phyloP scores from a whole-genome alignment of 2,329 filamentous ascomycete genomes.

The Scedosporium dehoogii region DNA sequence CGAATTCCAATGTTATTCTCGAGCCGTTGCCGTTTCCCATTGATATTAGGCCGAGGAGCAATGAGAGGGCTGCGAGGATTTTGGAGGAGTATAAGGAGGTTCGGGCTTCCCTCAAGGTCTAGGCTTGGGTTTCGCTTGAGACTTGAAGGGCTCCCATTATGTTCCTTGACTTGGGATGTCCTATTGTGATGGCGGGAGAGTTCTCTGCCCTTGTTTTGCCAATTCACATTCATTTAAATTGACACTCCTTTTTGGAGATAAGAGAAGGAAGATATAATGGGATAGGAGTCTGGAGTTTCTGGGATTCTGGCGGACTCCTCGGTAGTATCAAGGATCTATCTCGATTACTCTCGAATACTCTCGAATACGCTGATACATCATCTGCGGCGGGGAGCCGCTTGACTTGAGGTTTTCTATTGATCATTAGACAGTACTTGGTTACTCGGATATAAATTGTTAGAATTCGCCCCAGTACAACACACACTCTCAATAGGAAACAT shows the following conservation, averaged over 20 bases:
- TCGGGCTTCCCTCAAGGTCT: slow-evolving; percentile 20
- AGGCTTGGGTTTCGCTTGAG: background rate
- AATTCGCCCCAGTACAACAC: too few relatives aligned
- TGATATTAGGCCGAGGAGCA: slow-evolving; percentile 30
- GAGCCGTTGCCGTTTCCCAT: slow-evolving; percentile 38
- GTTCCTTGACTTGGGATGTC: too few relatives aligned
- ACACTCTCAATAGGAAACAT: too few relatives aligned
- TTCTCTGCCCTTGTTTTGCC: too few relatives aligned
- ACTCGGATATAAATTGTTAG: too few relatives aligned
- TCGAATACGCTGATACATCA: background rate
- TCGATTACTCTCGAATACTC: background rate
- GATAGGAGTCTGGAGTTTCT: background rate
- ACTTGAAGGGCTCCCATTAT: too few relatives aligned
- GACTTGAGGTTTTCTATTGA: too few relatives aligned
- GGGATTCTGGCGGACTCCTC: background rate
- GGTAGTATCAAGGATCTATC: background rate
- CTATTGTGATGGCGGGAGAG: too few relatives aligned
- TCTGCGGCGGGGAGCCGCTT: background rate
- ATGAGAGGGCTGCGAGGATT: slow-evolving; percentile 26
- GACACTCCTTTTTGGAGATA: background rate
- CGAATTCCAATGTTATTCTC: slow-evolving; percentile 42
- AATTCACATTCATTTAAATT: background rate
- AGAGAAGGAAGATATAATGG: background rate
- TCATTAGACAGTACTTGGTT: too few relatives aligned
- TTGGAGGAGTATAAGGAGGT: slow-evolving; percentile 25